A percentile compares a stretch with the other conserved stretches of the same genome.
phyloP scores from a whole-genome alignment of 2,329 filamentous ascomycete genomes.

The Penicillium sp. region DNA sequence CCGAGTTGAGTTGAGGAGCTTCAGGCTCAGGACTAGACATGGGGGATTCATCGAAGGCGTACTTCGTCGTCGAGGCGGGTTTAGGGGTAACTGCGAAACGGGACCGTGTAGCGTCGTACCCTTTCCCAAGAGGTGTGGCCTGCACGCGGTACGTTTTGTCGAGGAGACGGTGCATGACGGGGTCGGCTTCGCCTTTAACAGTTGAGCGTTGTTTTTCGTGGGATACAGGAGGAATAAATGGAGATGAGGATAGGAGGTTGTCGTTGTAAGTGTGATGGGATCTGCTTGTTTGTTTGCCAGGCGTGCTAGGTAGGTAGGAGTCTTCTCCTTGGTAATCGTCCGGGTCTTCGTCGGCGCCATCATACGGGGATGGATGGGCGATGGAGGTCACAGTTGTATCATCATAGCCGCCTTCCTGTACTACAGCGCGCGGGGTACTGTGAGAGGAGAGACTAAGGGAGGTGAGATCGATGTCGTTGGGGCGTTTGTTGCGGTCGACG shows the following conservation, averaged over 20 bases:
- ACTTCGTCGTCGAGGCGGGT: slow-evolving; percentile 32
- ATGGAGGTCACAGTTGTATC: slow-evolving; percentile 47
- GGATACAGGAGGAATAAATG: slow-evolving; percentile 59
- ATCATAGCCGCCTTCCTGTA: slow-evolving; percentile 36
- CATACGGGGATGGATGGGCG: slow-evolving; percentile 76
- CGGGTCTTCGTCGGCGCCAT: neutral
- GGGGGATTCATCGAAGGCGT: slow-evolving; percentile 54
- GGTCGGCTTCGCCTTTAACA: slow-evolving; percentile 47
- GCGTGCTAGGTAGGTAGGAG: slow-evolving; percentile 43
- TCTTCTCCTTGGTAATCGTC: slow-evolving; percentile 24
- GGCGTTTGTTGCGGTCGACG: slow-evolving; percentile 33
- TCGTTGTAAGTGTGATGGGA: slow-evolving; percentile 40
- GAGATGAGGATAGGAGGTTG: slow-evolving; percentile 61
- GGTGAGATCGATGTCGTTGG: slow-evolving; percentile 53
- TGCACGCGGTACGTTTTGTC: slow-evolving; percentile 96
- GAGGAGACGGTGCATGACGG: slow-evolving; percentile 85
- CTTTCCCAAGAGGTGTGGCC: slow-evolving; percentile 78
- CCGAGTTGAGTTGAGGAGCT: slow-evolving; percentile 80
- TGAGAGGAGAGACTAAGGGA: slow-evolving; percentile 49
- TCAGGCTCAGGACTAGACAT: slow-evolving; percentile 78
- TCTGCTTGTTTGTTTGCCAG: slow-evolving; percentile 34
- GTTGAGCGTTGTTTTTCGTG: slow-evolving; percentile 46
- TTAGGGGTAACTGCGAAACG: slow-evolving; percentile 42
- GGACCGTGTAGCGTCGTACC: slow-evolving; percentile 36
- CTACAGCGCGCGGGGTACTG: slow-evolving; percentile 53